A percentile compares a stretch with the other conserved stretches of the same genome.
Conservation (phyloP, 352 stramenopile genomes). For the Globisporangium alternatum region DNA sequence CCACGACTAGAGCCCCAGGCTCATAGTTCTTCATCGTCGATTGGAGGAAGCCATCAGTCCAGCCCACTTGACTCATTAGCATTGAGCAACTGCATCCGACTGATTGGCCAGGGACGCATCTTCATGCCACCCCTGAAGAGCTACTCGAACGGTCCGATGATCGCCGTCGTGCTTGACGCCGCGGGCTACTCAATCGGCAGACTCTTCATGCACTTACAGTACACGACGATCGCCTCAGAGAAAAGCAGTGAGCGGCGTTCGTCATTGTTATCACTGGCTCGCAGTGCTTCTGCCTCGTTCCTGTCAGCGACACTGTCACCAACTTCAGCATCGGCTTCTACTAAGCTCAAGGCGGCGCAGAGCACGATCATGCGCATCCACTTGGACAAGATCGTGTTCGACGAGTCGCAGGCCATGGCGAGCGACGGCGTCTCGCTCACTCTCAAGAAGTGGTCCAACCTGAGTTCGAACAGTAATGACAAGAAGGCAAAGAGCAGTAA, state of each 20-base stretch:
- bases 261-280: slow-evolving; percentile 11
- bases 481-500: background rate
- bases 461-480: background rate
- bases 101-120: slow-evolving; percentile 31
- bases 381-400: slow-evolving; percentile 26
- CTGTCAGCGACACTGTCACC: background rate
- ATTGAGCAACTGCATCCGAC: slow-evolving; percentile 18
- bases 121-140: slow-evolving; percentile 23
- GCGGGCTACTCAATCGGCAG: slow-evolving; percentile 23
- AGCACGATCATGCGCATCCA: slow-evolving; percentile 19
- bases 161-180: slow-evolving; percentile 18
- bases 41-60: background rate
- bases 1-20: background rate
- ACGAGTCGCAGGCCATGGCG: slow-evolving; percentile 5
- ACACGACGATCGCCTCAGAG: background rate
- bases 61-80: background rate
- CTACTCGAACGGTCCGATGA: slow-evolving; percentile 14
- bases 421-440: slow-evolving; percentile 30
- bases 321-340: background rate
- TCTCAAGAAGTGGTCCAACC: slow-evolving; percentile 29
- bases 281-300: slow-evolving; percentile 10
- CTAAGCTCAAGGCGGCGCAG: background rate
- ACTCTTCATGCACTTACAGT: slow-evolving; percentile 22
- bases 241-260: slow-evolving; percentile 2
- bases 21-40: background rate